phyloP scores from a whole-genome alignment of 306 rosid species.

The Inga leiocalycina region DNA sequence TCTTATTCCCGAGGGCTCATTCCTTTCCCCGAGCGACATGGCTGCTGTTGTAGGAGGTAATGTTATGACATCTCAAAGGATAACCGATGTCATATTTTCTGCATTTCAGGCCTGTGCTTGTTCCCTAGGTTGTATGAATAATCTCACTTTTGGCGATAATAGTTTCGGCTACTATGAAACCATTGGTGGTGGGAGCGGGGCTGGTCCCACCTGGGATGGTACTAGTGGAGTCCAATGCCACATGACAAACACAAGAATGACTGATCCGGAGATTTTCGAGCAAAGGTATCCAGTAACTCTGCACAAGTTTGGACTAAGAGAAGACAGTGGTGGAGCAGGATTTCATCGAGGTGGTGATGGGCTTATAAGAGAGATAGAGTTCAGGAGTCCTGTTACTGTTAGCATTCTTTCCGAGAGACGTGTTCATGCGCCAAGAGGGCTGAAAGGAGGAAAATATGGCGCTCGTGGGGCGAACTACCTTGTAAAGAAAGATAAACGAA shows the following conservation, averaged over 20 bases:
- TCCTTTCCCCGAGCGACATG: conserved; percentile 87
- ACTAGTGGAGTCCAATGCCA: conserved; percentile 93
- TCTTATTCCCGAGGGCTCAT: conserved; percentile 82
- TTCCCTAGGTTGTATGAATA: conserved; percentile 98
- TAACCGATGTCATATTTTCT: conserved; percentile 85
- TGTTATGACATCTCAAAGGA: conserved; percentile 92
- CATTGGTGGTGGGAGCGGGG: conserved; percentile 96
- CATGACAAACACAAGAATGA: conserved; percentile 96
- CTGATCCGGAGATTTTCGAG: conserved; percentile 92
- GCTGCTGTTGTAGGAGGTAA: conserved; percentile 97
- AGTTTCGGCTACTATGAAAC: conserved; percentile 96
- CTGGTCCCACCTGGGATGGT: conserved; percentile 94
- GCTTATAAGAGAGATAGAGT: conserved; percentile 85
- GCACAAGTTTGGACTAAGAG: conserved; percentile 76
- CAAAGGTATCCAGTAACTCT: conserved; percentile 88
- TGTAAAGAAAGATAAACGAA: conserved; percentile 64
- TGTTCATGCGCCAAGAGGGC: conserved; percentile 86
- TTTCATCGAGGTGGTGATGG: conserved; percentile 86
- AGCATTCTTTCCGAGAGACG: conserved; percentile 98
- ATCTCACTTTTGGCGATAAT: conserved; percentile 91
- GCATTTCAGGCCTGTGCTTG: conserved; percentile 98
- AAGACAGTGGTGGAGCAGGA: conserved; percentile 83
- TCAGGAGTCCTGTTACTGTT: conserved; percentile 63
- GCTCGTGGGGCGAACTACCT: conserved; percentile 85
- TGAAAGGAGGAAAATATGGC: conserved; percentile 76